Percentiles rank a stretch among this genome's conserved stretches.
Conservation (phyloP, 2,329 filamentous ascomycete genomes). For the Calonectria henricotiae region DNA sequence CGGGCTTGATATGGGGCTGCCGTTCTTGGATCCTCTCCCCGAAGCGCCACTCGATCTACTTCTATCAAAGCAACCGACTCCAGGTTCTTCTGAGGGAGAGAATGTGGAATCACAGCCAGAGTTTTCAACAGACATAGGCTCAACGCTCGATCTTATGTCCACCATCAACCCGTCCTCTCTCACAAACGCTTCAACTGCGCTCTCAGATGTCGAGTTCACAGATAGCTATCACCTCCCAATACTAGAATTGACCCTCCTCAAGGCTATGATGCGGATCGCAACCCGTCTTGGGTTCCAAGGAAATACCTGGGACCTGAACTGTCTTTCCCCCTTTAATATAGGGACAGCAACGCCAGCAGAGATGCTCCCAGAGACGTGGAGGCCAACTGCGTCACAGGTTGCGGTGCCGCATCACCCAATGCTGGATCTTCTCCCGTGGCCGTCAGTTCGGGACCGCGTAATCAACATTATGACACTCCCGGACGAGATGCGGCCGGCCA, state of each 20-base stretch:
- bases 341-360: conserved; percentile 53
- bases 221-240: conserved; percentile 68
- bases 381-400: conserved; percentile 67
- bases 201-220: conserved; percentile 54
- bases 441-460: conserved; percentile 67
- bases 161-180: conserved; percentile 48
- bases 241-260: conserved; percentile 66
- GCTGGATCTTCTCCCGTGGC: conserved; percentile 74
- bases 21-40: conserved; percentile 47
- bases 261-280: conserved; percentile 66
- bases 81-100: conserved; percentile 31
- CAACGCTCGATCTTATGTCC: conserved; percentile 38
- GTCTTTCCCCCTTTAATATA: conserved; percentile 65
- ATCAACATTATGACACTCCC: conserved; percentile 70
- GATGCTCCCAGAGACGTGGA: conserved; percentile 65
- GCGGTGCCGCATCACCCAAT: conserved; percentile 71
- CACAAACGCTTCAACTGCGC: conserved; percentile 40
- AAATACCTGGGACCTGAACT: conserved; percentile 64
- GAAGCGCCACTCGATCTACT: conserved; percentile 44
- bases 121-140: not conserved
- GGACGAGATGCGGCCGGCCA: conserved; percentile 64
- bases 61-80: conserved; percentile 39
- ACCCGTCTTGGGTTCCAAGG: conserved; percentile 62
- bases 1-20: conserved; percentile 48
- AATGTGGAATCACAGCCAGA: conserved; percentile 23